A percentile compares a stretch with the other conserved stretches of the same genome.
Conservation (phyloP, 805 yeast species). For the Maudiozyma barnettii region DNA sequence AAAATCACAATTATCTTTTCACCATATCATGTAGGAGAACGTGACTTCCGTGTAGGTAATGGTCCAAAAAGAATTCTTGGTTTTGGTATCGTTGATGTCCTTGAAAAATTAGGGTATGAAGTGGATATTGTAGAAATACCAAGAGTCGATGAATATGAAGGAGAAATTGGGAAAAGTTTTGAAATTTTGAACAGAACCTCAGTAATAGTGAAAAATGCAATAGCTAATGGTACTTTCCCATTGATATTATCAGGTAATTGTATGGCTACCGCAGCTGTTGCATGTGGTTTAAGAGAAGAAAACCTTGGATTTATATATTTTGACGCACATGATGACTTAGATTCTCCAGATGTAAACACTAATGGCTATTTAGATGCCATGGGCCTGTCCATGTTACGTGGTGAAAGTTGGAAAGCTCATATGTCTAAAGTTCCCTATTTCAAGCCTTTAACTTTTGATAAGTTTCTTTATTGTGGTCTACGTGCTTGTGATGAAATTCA, state of each 20-base stretch:
- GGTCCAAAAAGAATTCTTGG: not conserved
- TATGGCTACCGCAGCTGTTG: not conserved
- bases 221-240: not conserved
- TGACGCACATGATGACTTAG: slow-evolving; percentile 1
- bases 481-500: not conserved
- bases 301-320: not conserved
- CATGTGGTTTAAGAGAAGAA: not conserved
- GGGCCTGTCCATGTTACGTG: not conserved
- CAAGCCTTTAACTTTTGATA: not conserved
- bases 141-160: slow-evolving; percentile 1
- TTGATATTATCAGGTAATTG: not conserved
- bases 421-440: not conserved
- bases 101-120: not conserved
- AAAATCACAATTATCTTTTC: not conserved
- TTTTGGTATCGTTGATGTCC: not conserved
- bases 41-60: not conserved
- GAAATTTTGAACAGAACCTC: not conserved
- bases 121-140: slow-evolving; percentile 1
- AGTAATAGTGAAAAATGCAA: not conserved
- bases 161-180: slow-evolving; percentile 1
- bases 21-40: slow-evolving; percentile 1
- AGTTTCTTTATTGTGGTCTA: not conserved
- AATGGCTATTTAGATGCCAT: slow-evolving; percentile 1
- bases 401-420: not conserved
- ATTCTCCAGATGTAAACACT: not conserved